Percentiles rank a stretch among this genome's conserved stretches.
phyloP scores from a whole-genome alignment of 345 rosid genomes.

The Salix brachista region DNA sequence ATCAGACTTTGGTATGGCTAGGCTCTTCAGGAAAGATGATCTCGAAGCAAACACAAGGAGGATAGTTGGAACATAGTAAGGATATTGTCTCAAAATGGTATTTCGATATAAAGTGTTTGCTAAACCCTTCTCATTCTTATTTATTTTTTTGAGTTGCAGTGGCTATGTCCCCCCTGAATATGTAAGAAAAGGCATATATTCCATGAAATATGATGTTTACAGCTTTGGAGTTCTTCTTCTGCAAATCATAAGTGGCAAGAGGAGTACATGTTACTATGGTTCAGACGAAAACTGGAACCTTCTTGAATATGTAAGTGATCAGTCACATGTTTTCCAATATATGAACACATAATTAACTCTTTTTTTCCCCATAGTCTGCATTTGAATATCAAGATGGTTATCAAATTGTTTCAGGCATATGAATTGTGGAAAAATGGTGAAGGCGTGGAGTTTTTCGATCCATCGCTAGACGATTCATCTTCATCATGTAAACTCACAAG shows the following conservation, averaged over 20 bases:
- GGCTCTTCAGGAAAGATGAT: slow-evolving; percentile 30
- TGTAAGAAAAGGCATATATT: slow-evolving; percentile 40
- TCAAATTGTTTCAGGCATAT: slow-evolving; percentile 11
- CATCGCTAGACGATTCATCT: slow-evolving; percentile 13
- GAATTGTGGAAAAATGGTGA: slow-evolving; percentile 15
- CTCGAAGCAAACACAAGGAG: slow-evolving; percentile 34
- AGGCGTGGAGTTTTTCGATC: slow-evolving; percentile 16
- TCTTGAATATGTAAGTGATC: slow-evolving; percentile 11
- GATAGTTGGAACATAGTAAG: slow-evolving; percentile 46
- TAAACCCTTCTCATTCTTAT: neutral
- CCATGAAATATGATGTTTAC: slow-evolving; percentile 45
- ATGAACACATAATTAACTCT: no score
- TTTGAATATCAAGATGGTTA: neutral
- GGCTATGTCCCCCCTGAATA: slow-evolving; percentile 55
- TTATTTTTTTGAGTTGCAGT: slow-evolving; percentile 14
- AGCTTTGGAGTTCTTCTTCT: slow-evolving; percentile 52
- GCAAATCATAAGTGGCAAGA: slow-evolving; percentile 48
- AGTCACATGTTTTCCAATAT: slow-evolving; percentile 6
- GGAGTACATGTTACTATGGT: slow-evolving; percentile 25
- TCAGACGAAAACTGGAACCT: neutral
- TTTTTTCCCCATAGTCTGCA: neutral
- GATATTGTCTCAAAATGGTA: no score
- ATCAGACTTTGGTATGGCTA: slow-evolving; percentile 46
- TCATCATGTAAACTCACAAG: slow-evolving; percentile 4
- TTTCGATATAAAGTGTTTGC: no score